Percentiles rank a stretch among this genome's conserved stretches.
Evolutionary conservation across 108 stramenopile species (phyloP).

Genomic region (Thalassiosira profunda): DNA sequence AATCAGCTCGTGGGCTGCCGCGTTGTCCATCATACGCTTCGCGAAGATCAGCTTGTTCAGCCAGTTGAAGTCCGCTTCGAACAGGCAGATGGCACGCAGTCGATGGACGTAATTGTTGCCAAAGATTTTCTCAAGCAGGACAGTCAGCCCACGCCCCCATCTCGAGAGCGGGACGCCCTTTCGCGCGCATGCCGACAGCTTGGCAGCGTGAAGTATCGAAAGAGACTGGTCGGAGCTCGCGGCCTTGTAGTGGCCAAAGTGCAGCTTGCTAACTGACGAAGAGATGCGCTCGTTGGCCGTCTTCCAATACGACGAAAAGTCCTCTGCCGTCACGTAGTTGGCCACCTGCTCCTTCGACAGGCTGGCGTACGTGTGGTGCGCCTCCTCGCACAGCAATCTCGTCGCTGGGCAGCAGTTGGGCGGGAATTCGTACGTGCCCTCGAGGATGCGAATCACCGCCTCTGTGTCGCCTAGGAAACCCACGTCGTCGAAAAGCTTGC

Average conservation of each 20-base stretch:
- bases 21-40: slow-evolving; percentile 13
- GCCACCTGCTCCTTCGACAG: neutral
- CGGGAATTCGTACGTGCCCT: slow-evolving; percentile 26
- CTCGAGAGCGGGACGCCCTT: slow-evolving; percentile 4
- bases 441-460: neutral
- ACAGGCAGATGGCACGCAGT: slow-evolving; percentile 20
- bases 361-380: neutral
- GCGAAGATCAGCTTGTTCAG: slow-evolving; percentile 19
- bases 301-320: slow-evolving; percentile 18
- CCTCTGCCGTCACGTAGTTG: neutral
- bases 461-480: slow-evolving; percentile 1
- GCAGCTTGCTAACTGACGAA: slow-evolving; percentile 10
- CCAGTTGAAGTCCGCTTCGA: slow-evolving; percentile 42
- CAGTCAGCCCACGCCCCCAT: slow-evolving; percentile 15
- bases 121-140: slow-evolving; percentile 27
- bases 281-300: neutral
- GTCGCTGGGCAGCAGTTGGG: neutral
- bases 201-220: slow-evolving; percentile 7
- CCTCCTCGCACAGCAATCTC: slow-evolving; percentile 1
- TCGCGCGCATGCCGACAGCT: neutral
- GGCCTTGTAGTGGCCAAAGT: slow-evolving; percentile 24
- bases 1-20: neutral
- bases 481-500: slow-evolving; percentile 4
- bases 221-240: neutral
- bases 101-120: slow-evolving; percentile 20